Evolutionary conservation across 176 grass and related monocot species (phyloP).

Genomic region (Saccharum spontaneum): DNA sequence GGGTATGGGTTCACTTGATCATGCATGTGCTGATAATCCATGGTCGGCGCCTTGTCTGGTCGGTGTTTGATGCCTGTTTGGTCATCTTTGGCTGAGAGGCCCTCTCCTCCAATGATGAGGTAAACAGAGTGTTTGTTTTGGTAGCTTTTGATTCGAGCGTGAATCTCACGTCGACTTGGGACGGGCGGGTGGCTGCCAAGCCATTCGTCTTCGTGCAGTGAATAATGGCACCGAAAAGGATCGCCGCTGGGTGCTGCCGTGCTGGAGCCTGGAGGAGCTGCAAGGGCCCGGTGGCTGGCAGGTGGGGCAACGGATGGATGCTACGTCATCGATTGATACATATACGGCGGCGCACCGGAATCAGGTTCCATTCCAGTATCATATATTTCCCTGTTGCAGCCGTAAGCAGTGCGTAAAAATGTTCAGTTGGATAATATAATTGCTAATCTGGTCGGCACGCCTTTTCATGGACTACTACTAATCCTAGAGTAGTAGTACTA

Average conservation of each 20-base stretch:
- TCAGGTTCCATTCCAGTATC: background rate
- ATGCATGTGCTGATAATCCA: conserved; percentile 18
- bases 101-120: background rate
- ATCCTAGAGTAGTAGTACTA: background rate
- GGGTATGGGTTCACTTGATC: background rate
- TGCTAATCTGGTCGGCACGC: too few relatives aligned
- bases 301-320: background rate
- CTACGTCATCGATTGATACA: conserved; percentile 2
- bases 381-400: background rate
- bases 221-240: background rate
- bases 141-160: background rate
- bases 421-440: background rate
- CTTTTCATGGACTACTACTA: too few relatives aligned
- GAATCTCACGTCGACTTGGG: too few relatives aligned
- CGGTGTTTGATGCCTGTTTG: conserved; percentile 21
- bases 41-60: conserved; percentile 25
- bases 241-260: background rate
- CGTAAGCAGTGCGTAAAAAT: background rate
- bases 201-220: background rate
- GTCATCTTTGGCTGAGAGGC: background rate
- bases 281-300: background rate
- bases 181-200: too few relatives aligned
- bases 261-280: too few relatives aligned
- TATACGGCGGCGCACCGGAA: background rate
- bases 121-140: background rate